Evolutionary conservation across 2,329 filamentous ascomycete genomes (phyloP), one percentile per base, ranked within the genome.

Genomic region (Didymella lethalis): DNA sequence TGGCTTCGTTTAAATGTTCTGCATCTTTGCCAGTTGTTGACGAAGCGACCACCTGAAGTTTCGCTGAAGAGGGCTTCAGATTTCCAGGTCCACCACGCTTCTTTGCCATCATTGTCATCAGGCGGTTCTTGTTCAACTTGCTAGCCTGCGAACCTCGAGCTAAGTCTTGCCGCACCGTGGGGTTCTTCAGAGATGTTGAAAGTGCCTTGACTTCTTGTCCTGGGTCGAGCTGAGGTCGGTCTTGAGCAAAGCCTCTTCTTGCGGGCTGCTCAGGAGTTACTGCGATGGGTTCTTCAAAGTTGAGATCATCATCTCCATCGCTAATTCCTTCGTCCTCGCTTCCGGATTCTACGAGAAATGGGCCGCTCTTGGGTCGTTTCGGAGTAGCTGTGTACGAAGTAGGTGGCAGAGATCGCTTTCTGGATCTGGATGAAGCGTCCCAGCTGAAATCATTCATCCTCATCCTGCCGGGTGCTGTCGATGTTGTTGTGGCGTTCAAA

Each of bases 341-440:
- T n/a, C 32, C 25, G 1, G 40, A 54, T 4, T 32, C 45, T 10
- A 26, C 2, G 2, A 48, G 1, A 23, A 58, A 58, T 0, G 55
- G 55, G 8, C 45, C 40, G 2, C 7, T 16, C 40, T 49, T 54
- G 1, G 3, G 25, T 6, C 55, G 38, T 20, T 58, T 58, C 0
- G 18, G 1, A 12, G 18, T 7, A 11, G 5, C 20, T 8, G 38
- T 10, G 28, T 31, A 18, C 10, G 45, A 28, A 18, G 26, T 4
- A 34, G 38, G 45, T 40, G 49, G 40, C 14, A 41, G 16, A 38
- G 45, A 20, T 28, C 55, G n/a, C 38, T 58, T 58, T 16, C n/a
- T 41, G 4, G 25, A 26, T 40, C 40, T 54, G 32, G 8, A 32
- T 4, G 45, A 26, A 7, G 49, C 31, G 6, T 38, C 49, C 44